These are phyloP conservation scores for Colletotrichum cuscutae DNA, from an alignment of 2,329 filamentous ascomycete genomes.

Conservation along the genomic window DNA sequence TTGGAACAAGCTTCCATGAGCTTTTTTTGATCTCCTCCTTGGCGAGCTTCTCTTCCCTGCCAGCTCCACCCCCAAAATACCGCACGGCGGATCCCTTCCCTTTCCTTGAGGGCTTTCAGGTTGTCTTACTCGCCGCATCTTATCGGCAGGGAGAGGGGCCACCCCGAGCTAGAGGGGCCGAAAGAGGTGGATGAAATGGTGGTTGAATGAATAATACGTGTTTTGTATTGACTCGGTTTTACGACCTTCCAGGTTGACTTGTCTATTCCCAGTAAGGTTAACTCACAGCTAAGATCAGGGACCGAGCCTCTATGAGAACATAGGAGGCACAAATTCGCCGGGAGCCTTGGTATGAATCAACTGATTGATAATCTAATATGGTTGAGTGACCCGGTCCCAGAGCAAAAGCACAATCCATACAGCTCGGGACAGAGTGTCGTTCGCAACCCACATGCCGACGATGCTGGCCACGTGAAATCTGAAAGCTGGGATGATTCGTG, in stretches of 20 bases:
- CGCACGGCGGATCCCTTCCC: neutral
- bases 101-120: neutral
- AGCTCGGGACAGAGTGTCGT: neutral
- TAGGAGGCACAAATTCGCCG: neutral
- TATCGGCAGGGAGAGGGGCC: neutral
- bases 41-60: neutral
- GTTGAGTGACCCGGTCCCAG: neutral
- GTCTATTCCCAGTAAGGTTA: neutral
- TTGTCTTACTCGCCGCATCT: neutral
- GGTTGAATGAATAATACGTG: neutral
- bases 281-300: neutral
- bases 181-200: no score
- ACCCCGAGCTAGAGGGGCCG: neutral
- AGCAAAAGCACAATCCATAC: neutral
- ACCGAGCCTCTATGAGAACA: neutral
- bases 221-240: neutral
- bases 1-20: conserved; percentile 31
- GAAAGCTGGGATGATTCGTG: neutral
- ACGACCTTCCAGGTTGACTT: neutral
- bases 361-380: neutral
- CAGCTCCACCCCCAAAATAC: conserved; percentile 10
- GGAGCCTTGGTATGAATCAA: neutral
- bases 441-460: neutral
- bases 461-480: neutral
- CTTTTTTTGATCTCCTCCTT: neutral